A percentile compares a stretch with the other conserved stretches of the same genome.
These are phyloP conservation scores for Carpinus fangiana DNA, from an alignment of 306 rosid species.

Conservation along the genomic window DNA sequence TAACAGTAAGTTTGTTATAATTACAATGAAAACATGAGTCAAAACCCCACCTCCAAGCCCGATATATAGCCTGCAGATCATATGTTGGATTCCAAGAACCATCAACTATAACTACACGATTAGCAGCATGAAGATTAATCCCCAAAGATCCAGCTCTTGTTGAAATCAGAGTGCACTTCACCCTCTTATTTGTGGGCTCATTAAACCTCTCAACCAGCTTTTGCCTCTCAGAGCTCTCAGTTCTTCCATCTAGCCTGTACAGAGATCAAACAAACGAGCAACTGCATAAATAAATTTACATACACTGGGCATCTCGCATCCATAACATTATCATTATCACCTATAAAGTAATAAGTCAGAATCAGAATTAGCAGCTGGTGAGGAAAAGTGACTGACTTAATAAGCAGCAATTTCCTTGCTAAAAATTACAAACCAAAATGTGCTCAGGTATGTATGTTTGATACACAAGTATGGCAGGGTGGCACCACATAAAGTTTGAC, in stretches of 20 bases:
- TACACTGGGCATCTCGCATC: neutral
- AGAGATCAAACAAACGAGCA: slow-evolving; percentile 26
- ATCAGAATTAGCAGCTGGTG: neutral
- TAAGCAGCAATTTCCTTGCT: neutral
- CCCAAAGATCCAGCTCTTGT: slow-evolving; percentile 97
- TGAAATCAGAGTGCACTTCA: slow-evolving; percentile 87
- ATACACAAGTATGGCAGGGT: no score
- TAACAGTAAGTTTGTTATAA: slow-evolving; percentile 1
- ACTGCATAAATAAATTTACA: slow-evolving; percentile 12
- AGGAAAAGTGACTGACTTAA: neutral
- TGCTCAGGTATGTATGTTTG: no score
- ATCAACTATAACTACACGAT: slow-evolving; percentile 93
- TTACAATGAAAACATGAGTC: neutral
- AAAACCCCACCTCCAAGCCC: slow-evolving; percentile 86
- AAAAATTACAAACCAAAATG: neutral
- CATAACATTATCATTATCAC: neutral
- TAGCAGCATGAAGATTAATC: slow-evolving; percentile 96
- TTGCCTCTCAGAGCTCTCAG: slow-evolving; percentile 95
- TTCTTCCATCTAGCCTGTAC: slow-evolving; percentile 92
- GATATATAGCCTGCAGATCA: slow-evolving; percentile 98
- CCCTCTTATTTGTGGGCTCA: slow-evolving; percentile 79
- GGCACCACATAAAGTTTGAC: no score
- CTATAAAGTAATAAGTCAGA: neutral
- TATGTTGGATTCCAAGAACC: slow-evolving; percentile 99
- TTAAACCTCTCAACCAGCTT: slow-evolving; percentile 89